phyloP scores from a whole-genome alignment of 2,329 filamentous ascomycete genomes.

The Fulvia fulva region DNA sequence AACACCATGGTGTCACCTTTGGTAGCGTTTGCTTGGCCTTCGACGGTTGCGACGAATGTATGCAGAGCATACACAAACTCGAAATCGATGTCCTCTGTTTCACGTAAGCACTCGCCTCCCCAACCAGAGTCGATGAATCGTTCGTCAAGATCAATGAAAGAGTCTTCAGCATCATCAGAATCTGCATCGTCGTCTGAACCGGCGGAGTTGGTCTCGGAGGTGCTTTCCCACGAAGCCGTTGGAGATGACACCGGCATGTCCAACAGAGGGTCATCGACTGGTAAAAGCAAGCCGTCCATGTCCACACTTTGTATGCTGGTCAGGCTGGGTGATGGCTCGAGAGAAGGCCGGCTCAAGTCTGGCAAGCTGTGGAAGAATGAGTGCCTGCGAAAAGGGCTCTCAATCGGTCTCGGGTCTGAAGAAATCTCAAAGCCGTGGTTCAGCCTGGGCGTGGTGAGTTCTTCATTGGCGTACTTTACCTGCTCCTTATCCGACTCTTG shows the following conservation, averaged over 20 bases:
- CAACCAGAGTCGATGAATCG: conserved; percentile 68
- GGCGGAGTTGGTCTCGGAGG: conserved; percentile 22
- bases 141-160: conserved; percentile 54
- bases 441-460: neutral
- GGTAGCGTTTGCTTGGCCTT: conserved; percentile 95
- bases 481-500: neutral
- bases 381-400: conserved; percentile 25
- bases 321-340: conserved; percentile 22
- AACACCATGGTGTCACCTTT: conserved; percentile 99
- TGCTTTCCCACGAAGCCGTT: conserved; percentile 29
- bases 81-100: conserved; percentile 98
- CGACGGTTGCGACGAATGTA: conserved; percentile 95
- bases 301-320: conserved; percentile 29
- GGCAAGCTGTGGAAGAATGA: conserved; percentile 17
- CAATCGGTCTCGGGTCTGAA: conserved; percentile 17
- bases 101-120: conserved; percentile 81
- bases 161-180: conserved; percentile 60
- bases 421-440: neutral
- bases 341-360: conserved; percentile 7
- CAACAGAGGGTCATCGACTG: conserved; percentile 41
- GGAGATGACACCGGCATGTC: conserved; percentile 32
- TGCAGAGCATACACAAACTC: conserved; percentile 98
- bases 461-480: neutral
- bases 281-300: conserved; percentile 39
- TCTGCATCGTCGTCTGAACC: conserved; percentile 19